Conservation (phyloP, 2,329 filamentous ascomycete genomes). For the Colletotrichum tropicicola region DNA sequence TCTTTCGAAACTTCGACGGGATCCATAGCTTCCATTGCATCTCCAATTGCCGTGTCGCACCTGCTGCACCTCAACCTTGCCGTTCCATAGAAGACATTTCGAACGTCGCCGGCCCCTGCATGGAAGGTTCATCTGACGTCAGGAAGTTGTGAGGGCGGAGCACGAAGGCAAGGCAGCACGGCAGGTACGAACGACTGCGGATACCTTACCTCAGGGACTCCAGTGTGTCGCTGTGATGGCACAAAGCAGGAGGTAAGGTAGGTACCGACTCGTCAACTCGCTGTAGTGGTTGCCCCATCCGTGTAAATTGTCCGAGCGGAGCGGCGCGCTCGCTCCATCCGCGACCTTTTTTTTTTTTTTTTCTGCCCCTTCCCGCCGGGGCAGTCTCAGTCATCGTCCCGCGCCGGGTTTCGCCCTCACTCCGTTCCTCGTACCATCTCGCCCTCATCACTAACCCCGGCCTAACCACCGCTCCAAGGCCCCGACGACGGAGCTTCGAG, state of each 20-base stretch:
- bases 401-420: conserved; percentile 1
- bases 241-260: no score
- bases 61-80: not conserved
- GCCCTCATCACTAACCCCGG: not conserved
- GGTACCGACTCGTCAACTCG: not conserved
- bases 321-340: not conserved
- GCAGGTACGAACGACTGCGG: no score
- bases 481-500: conserved; percentile 16
- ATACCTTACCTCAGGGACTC: no score
- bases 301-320: conserved; percentile 18
- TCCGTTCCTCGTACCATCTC: not conserved
- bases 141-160: no score
- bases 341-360: not conserved
- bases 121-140: not conserved
- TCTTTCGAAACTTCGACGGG: conserved; percentile 11
- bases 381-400: not conserved
- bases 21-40: conserved; percentile 29
- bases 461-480: not conserved
- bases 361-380: not conserved
- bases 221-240: no score
- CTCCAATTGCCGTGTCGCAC: conserved; percentile 11
- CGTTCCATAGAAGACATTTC: not conserved
- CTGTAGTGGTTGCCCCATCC: not conserved
- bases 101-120: not conserved
- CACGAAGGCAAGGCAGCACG: no score